Base-by-base conservation (phyloP, 2,329 filamentous ascomycete genomes). In the Stemphylium beticola region DNA sequence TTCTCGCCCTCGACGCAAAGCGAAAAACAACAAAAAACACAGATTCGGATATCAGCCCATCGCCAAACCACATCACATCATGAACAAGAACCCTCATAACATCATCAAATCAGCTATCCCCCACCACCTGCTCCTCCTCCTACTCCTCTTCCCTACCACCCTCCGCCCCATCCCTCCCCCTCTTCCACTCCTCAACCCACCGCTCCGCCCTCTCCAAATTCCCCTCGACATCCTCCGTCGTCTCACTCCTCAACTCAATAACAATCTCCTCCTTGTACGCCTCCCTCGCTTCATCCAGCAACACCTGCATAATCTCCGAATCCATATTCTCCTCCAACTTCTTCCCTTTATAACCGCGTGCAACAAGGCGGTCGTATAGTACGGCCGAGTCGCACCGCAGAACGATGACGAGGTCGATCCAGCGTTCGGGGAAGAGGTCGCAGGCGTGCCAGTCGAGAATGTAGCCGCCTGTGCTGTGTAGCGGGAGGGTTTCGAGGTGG, bases 371-470 rank as follows among this genome's bases (percentile, higher is more conserved):
- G 75, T 99, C 95, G 72, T 95, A 98, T 2, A 96, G 83, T 12
- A 89, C 80, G 17, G 85, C 86, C 15, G 91, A 92, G 65, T 95
- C 87, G 51, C 90, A 91, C 40, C 95, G 84, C 60, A 99, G 77
- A 50, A 99, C 95, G 4, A 98, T 90, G 0, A 99, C 93, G 2
- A 99, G 84, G 74, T 99, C 95, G 71, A 99, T 89, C 91, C 93
- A 96, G 70, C 89, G 89, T 73, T 90, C 87, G 2, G 95, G 95
- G 71, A 98, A 98, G 18, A 98, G 79, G 69, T 98, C 95, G 79
- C 93, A 98, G 2, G 93, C 93, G 77, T 99, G 95, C 93, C 95
- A 99, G 79, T 99, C 95, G 70, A 99, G 90, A 65, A 99, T 87
- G 75, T 87, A 91, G 17, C 95, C 95, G 53, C 93, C 93, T 17